Evolutionary conservation across 306 rosid genomes (phyloP), one percentile per base, ranked within the genome.

Genomic region (Fagus crenata): DNA sequence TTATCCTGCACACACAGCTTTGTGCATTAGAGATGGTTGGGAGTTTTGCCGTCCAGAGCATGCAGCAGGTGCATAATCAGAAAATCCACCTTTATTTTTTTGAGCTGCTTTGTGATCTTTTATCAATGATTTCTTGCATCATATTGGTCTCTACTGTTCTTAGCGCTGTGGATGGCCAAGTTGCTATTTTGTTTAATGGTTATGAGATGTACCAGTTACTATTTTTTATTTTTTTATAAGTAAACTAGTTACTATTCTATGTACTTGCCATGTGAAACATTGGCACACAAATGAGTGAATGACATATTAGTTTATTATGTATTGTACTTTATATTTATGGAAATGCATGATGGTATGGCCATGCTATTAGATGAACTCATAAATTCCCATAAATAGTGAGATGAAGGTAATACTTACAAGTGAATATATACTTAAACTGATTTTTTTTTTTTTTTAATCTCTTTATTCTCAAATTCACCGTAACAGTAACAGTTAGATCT

Each of bases 21-120:
- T 96, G 72, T 96, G 99, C 85, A 81, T 92, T 55, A 88, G 97
- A 88, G 92, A 88, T 78, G 99, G 98, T 78, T 96, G 99, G 99
- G 96, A 96, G 81, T 92, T 96, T 71, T 85, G 93, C 78, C 91
- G 88, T 72, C 84, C 91, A 56, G 99, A 96, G 36, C 89, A 80
- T 6, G 93, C 96, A 5, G 86, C 89, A 75, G 94, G 94, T 88
- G 42, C 32, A 81, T 71, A 76, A 11, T 49, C 71, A 61, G 54
- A 17, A 42, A 54, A 39, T 11, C n/a, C 36, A 17, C 9, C 22
- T 71, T 53, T 13, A 58, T 12, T 46, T 22, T 13, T 31, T 72
- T 22, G 28, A 49, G 2, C 75, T 69, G 14, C 67, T 60, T 46
- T 58, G 39, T 85, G 80, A 64, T 60, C 40, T 43, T 56, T 11